Evolutionary conservation across 192 early-diverging fungal species (phyloP).

Genomic region (Diversispora eburnea): DNA sequence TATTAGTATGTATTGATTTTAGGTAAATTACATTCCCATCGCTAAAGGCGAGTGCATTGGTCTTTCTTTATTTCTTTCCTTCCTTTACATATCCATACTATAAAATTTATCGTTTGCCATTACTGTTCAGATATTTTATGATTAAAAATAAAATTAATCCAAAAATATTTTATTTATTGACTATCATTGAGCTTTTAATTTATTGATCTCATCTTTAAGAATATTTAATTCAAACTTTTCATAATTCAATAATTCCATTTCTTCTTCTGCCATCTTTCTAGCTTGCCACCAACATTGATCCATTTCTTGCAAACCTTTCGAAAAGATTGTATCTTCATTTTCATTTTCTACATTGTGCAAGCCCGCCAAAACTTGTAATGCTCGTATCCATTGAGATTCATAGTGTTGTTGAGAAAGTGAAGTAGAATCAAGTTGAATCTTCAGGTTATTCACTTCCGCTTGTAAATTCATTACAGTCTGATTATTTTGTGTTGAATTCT

Average conservation of each 20-base stretch:
- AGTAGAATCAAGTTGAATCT: conserved; percentile 5
- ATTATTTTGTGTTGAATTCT: neutral
- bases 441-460: conserved; percentile 1
- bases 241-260: conserved; percentile 14
- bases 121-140: too few species aligned
- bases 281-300: conserved; percentile 23
- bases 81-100: too few species aligned
- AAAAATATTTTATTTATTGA: too few species aligned
- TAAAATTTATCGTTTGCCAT: too few species aligned
- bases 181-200: neutral
- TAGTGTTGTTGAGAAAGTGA: neutral
- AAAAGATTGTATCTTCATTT: conserved; percentile 11
- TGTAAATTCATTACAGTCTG: neutral
- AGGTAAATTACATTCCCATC: too few species aligned
- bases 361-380: conserved; percentile 20
- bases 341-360: neutral
- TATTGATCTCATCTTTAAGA: conserved; percentile 18
- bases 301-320: conserved; percentile 11
- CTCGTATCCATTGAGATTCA: conserved; percentile 21
- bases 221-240: conserved; percentile 24
- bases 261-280: conserved; percentile 28
- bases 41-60: too few species aligned
- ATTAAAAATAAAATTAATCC: too few species aligned
- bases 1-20: too few species aligned
- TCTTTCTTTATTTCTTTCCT: too few species aligned